Evolutionary conservation across 2,329 filamentous ascomycete genomes (phyloP).

Genomic region (Apiospora kogelbergensis): DNA sequence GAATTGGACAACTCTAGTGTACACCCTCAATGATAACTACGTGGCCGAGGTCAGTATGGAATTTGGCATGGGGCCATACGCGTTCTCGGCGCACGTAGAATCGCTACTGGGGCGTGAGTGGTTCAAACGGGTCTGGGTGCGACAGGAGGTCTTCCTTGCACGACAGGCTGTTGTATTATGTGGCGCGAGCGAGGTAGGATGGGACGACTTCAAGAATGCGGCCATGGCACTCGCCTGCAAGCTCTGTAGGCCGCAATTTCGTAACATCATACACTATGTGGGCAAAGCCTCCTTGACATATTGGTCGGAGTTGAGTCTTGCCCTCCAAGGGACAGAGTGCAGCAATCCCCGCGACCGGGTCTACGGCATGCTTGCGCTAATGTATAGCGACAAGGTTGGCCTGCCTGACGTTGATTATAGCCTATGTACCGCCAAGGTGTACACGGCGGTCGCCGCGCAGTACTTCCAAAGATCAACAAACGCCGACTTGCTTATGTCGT

Average conservation of each 20-base stretch:
- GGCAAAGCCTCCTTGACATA: too few species aligned
- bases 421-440: not conserved
- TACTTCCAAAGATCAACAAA: not conserved
- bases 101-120: not conserved
- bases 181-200: not conserved
- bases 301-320: not conserved
- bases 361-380: not conserved
- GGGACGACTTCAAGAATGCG: not conserved
- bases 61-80: not conserved
- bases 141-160: not conserved
- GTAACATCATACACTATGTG: not conserved
- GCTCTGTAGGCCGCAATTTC: not conserved
- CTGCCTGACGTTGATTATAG: not conserved
- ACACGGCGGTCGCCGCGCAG: not conserved
- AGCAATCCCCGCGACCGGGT: not conserved
- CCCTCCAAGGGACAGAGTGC: not conserved
- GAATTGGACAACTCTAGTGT: not conserved
- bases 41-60: not conserved
- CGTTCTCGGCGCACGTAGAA: not conserved
- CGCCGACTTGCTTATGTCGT: not conserved
- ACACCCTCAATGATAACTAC: not conserved
- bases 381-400: not conserved
- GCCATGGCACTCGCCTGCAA: not conserved
- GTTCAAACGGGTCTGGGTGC: not conserved
- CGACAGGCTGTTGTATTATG: not conserved